These are phyloP conservation scores for Blastocystis sp. DNA, from an alignment of 352 stramenopile genomes.

Conservation along the genomic window DNA sequence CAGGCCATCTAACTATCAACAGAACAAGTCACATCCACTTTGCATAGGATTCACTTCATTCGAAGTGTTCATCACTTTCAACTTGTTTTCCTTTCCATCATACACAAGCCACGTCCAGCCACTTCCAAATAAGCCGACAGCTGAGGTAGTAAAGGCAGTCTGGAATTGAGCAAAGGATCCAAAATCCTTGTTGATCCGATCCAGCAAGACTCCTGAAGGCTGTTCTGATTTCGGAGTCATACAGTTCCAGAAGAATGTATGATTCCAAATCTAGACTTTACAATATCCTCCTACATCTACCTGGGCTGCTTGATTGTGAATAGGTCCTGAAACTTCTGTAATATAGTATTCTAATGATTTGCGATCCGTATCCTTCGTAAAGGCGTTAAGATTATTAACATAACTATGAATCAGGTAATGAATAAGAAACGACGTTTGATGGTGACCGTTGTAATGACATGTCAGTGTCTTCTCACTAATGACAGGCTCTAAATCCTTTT, in stretches of 20 bases:
- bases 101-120: conserved; percentile 78
- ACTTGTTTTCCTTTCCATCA: conserved; percentile 64
- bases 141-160: conserved; percentile 78
- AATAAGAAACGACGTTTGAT: conserved; percentile 69
- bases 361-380: conserved; percentile 66
- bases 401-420: conserved; percentile 72
- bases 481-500: conserved; percentile 78
- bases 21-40: neutral
- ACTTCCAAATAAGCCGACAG: conserved; percentile 78
- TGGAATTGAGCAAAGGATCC: conserved; percentile 80
- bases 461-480: conserved; percentile 80
- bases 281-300: conserved; percentile 72
- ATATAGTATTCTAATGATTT: conserved; percentile 64
- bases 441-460: conserved; percentile 83
- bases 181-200: conserved; percentile 80
- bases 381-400: conserved; percentile 68
- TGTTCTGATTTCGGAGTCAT: conserved; percentile 75
- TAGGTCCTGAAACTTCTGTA: conserved; percentile 60
- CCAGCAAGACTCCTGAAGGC: conserved; percentile 73
- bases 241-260: conserved; percentile 83
- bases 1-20: conserved; percentile 29
- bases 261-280: conserved; percentile 68
- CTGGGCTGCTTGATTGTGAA: conserved; percentile 71
- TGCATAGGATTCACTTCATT: conserved; percentile 64
- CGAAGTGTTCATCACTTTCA: conserved; percentile 68